Evolutionary conservation across 768 basidiomycete genomes (phyloP).

Genomic region (Boletus coccyginus): DNA sequence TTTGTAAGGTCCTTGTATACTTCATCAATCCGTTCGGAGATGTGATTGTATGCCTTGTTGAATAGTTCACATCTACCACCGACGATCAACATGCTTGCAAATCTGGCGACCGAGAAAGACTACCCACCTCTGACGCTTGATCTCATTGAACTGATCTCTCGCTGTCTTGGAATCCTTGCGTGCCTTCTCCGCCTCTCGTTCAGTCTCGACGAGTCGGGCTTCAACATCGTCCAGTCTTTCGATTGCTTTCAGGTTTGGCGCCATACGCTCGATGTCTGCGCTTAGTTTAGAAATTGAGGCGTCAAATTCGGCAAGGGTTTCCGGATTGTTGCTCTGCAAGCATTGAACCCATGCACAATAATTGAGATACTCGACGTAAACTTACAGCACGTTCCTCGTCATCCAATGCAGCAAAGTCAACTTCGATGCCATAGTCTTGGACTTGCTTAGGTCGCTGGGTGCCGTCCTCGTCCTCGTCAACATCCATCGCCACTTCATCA

Average conservation of each 20-base stretch:
- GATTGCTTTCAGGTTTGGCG: conserved; percentile 96
- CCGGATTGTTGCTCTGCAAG: conserved; percentile 56
- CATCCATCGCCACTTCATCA: conserved; percentile 87
- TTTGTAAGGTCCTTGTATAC: conserved; percentile 99
- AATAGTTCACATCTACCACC: conserved; percentile 68
- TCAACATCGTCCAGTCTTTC: conserved; percentile 87
- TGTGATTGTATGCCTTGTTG: conserved; percentile 95
- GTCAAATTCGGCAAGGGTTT: conserved; percentile 70
- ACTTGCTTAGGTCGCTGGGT: conserved; percentile 71
- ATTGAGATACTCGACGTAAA: background rate
- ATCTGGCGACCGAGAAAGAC: background rate
- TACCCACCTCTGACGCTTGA: conserved; percentile 75
- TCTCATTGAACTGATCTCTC: conserved; percentile 87
- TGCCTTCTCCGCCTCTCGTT: conserved; percentile 89
- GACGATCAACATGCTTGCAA: background rate
- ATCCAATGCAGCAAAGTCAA: conserved; percentile 73
- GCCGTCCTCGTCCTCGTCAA: conserved; percentile 85
- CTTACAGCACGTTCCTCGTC: conserved; percentile 72
- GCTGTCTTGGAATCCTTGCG: conserved; percentile 86
- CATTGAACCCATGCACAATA: background rate
- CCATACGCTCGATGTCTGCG: conserved; percentile 87
- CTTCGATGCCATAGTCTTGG: conserved; percentile 84
- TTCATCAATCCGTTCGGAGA: conserved; percentile 89
- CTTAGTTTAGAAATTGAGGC: conserved; percentile 65
- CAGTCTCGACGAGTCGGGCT: conserved; percentile 80